These are phyloP conservation scores for Trichosporon inkin DNA, from an alignment of 1,284 basidiomycete species.

Conservation along the genomic window DNA sequence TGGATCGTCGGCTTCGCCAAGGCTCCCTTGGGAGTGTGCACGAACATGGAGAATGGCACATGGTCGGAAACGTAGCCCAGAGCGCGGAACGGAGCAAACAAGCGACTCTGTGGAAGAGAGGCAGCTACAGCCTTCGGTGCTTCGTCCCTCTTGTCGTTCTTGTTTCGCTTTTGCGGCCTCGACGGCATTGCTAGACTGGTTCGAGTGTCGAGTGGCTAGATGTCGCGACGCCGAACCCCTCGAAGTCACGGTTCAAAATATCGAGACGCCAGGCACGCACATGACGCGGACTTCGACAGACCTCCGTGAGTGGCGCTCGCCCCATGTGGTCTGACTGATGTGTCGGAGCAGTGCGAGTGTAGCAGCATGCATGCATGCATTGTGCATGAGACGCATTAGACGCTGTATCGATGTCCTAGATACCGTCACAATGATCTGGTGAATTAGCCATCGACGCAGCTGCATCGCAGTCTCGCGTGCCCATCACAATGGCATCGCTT, in stretches of 20 bases:
- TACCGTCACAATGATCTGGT: too few species aligned
- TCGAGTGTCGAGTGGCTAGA: background rate
- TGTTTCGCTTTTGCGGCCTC: constrained; percentile 22
- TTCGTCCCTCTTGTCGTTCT: constrained; percentile 11
- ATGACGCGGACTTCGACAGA: background rate
- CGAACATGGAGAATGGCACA: constrained; percentile 84
- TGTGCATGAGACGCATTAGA: too few species aligned
- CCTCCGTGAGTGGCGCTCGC: background rate
- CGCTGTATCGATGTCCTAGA: too few species aligned
- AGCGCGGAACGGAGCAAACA: constrained; percentile 93
- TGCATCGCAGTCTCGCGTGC: too few species aligned
- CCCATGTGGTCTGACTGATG: too few species aligned
- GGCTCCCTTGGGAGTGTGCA: constrained; percentile 79
- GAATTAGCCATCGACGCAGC: too few species aligned
- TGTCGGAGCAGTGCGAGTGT: too few species aligned
- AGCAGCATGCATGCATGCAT: too few species aligned
- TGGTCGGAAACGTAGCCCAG: constrained; percentile 88
- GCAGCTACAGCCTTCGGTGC: constrained; percentile 1
- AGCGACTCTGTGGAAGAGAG: constrained; percentile 38
- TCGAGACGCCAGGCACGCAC: background rate
- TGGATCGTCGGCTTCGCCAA: constrained; percentile 75
- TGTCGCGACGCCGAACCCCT: background rate
- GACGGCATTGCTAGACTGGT: constrained; percentile 15
- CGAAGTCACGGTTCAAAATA: constrained; percentile 6
- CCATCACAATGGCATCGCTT: too few species aligned